Percentiles rank a stretch among this genome's conserved stretches.
phyloP scores from a whole-genome alignment of 257 asterid species.

The Asclepias syriaca region DNA sequence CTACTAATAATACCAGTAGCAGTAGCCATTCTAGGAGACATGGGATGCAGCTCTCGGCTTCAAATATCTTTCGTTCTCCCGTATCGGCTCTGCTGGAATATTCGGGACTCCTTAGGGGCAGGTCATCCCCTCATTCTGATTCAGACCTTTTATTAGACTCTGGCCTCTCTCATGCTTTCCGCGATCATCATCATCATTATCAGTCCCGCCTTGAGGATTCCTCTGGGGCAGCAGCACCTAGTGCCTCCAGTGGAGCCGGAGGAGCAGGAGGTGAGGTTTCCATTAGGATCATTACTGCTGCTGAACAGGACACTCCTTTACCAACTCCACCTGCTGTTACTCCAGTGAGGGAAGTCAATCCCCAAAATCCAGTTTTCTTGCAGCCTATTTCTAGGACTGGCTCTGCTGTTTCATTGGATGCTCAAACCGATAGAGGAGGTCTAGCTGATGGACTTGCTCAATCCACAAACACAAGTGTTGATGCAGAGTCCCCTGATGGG shows the following conservation, averaged over 20 bases:
- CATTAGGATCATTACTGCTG: constrained; percentile 60
- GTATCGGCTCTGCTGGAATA: constrained; percentile 67
- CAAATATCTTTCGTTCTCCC: constrained; percentile 57
- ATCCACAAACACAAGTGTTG: constrained; percentile 25
- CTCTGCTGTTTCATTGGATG: constrained; percentile 56
- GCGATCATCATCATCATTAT: constrained; percentile 26
- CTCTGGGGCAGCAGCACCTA: constrained; percentile 11
- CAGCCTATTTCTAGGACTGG: constrained; percentile 47
- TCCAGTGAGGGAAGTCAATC: constrained; percentile 25
- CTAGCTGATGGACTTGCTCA: constrained; percentile 33
- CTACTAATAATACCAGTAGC: constrained; percentile 17
- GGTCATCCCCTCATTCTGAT: constrained; percentile 35
- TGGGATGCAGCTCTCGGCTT: constrained; percentile 49
- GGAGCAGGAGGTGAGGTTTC: constrained; percentile 72
- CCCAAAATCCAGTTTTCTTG: constrained; percentile 32
- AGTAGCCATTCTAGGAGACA: constrained; percentile 40
- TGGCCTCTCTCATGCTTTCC: constrained; percentile 27
- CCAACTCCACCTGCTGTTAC: constrained; percentile 26
- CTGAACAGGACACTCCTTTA: constrained; percentile 34
- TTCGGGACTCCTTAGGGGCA: constrained; percentile 48
- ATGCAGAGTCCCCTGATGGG: constrained; percentile 43
- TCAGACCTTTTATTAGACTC: constrained; percentile 32
- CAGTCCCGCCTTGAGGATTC: constrained; percentile 33
- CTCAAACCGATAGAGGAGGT: constrained; percentile 51
- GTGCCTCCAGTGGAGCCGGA: constrained; percentile 15